Conservation (phyloP, 495 filamentous ascomycete genomes). For the Delitschia confertaspora region DNA sequence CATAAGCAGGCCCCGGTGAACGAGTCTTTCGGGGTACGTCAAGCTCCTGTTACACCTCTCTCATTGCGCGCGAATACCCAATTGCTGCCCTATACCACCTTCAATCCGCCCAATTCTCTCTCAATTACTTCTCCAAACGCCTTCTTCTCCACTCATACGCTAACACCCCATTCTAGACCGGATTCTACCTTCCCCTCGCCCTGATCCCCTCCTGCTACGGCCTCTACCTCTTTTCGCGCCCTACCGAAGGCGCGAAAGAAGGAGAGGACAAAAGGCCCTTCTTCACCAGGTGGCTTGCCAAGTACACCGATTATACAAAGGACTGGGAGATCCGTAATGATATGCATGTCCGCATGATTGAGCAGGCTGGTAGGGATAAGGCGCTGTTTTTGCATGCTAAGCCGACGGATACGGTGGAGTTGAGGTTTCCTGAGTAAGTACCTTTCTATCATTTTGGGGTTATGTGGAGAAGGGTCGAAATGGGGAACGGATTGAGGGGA, state of each 20-base stretch:
- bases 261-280: constrained; percentile 44
- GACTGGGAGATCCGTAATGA: constrained; percentile 52
- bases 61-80: too few relatives aligned
- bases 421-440: constrained; percentile 65
- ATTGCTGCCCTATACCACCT: too few relatives aligned
- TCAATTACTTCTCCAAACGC: too few relatives aligned
- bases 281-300: constrained; percentile 49
- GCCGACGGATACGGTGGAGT: constrained; percentile 39
- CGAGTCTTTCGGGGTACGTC: constrained; percentile 56
- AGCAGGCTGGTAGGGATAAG: constrained; percentile 61
- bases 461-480: neutral
- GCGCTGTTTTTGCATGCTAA: constrained; percentile 54
- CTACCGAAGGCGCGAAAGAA: constrained; percentile 34
- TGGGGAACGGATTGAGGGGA: too few relatives aligned
- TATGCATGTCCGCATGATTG: constrained; percentile 53
- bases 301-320: constrained; percentile 41
- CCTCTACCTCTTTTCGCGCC: constrained; percentile 46
- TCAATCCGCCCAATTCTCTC: too few relatives aligned
- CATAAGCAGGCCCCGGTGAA: constrained; percentile 40
- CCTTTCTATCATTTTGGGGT: neutral
- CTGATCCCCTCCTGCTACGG: constrained; percentile 46
- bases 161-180: constrained; percentile 42
- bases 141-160: too few relatives aligned
- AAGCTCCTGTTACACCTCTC: constrained; percentile 7
- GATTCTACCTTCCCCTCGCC: constrained; percentile 58